Evolutionary conservation across 148 eudicot species (phyloP).

Genomic region (Vaccinium corymbosum): DNA sequence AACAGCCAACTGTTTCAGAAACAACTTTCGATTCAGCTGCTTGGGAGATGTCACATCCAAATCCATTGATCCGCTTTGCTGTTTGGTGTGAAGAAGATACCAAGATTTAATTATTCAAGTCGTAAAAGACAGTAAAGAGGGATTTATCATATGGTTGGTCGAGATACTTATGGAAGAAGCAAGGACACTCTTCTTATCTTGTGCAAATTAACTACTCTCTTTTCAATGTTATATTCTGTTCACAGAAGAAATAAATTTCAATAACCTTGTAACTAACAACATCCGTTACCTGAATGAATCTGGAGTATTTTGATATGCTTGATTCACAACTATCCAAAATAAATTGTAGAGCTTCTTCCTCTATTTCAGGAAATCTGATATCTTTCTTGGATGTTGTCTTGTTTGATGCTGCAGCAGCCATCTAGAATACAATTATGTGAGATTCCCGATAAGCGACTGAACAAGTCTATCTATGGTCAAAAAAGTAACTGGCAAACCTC

Average conservation of each 20-base stretch:
- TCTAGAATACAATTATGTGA: slow-evolving; percentile 39
- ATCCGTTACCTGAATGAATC: slow-evolving; percentile 74
- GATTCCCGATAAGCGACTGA: background rate
- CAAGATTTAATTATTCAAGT: background rate
- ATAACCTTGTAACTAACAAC: background rate
- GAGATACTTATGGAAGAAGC: background rate
- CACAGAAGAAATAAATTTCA: background rate
- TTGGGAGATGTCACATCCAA: slow-evolving; percentile 95
- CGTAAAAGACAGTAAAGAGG: background rate
- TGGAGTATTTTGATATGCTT: slow-evolving; percentile 76
- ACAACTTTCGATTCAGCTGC: slow-evolving; percentile 79
- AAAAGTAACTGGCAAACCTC: slow-evolving; percentile 41
- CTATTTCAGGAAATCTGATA: slow-evolving; percentile 69
- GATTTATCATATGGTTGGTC: background rate
- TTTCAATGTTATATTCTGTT: background rate
- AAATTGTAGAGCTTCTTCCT: slow-evolving; percentile 74
- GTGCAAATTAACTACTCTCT: background rate
- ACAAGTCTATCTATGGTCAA: background rate
- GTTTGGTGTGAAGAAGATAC: slow-evolving; percentile 14
- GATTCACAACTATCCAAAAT: slow-evolving; percentile 81
- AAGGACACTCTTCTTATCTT: background rate
- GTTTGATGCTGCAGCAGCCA: slow-evolving; percentile 92
- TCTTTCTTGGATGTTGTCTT: slow-evolving; percentile 53
- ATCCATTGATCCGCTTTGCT: slow-evolving; percentile 98
- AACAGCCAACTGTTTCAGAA: slow-evolving; percentile 88